phyloP scores from a whole-genome alignment of 73 alveolate genomes.

The Stentor roeselii region DNA sequence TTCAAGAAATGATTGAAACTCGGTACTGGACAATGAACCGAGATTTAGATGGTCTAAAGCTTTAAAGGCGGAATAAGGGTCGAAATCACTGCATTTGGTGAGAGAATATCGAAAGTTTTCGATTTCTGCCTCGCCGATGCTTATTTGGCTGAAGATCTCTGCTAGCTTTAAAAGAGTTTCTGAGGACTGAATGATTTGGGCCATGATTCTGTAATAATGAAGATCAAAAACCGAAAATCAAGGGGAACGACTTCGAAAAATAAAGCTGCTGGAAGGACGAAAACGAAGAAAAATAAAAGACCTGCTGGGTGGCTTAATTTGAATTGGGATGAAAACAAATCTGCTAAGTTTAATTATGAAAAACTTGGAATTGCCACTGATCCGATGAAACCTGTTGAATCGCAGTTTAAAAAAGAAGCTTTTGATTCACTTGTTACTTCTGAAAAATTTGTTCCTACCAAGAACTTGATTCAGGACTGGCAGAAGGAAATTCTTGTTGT shows the following conservation, averaged over 20 bases:
- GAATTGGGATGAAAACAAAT: not conserved
- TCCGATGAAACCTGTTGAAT: not conserved
- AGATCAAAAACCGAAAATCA: not conserved
- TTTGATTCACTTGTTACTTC: not conserved
- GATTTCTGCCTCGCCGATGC: not conserved
- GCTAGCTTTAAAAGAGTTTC: not conserved
- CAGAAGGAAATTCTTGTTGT: not conserved
- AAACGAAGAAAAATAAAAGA: not conserved
- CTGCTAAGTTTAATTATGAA: not conserved
- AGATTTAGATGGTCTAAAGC: not conserved
- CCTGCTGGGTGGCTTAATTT: not conserved
- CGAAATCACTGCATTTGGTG: not conserved
- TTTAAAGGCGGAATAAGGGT: not conserved
- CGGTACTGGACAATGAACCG: not conserved
- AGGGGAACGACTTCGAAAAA: constrained; percentile 5
- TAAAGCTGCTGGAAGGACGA: not conserved
- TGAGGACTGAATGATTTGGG: not conserved
- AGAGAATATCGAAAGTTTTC: not conserved
- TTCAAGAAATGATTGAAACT: not conserved
- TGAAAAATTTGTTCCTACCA: not conserved
- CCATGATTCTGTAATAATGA: not conserved
- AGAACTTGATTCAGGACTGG: not conserved
- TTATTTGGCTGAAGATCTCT: not conserved
- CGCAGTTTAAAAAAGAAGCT: not conserved
- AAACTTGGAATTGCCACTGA: not conserved